Evolutionary conservation across 75 land plant species (phyloP), one percentile per base, ranked within the genome.

Genomic region (Cryptomeria japonica): DNA sequence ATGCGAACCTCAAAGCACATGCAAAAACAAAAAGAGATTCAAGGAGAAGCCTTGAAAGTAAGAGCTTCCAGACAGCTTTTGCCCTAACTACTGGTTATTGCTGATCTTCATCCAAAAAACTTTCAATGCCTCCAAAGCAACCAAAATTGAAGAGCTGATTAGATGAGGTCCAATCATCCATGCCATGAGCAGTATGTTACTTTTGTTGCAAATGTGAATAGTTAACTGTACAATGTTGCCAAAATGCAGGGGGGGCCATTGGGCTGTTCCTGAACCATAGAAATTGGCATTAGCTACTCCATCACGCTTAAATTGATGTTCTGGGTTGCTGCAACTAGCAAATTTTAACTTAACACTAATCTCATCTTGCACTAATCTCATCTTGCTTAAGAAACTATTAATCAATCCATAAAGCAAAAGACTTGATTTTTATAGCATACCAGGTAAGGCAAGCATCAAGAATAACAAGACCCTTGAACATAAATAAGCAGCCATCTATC

Each of bases 91-190:
- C 84, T 82, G 84, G 49, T 46, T 82, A 82, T 46, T 46, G 47
- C 46, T 82, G 84, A 46, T 75, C 77, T 41, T 38, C 84, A 46
- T 82, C 32, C 84, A 82, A 82, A 46, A 82, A 31, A 82, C 47
- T 82, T 82, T 82, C 49, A 82, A n/a, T 32, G 84, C 84, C 84
- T 82, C 84, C 32, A 46, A 82, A 82, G 84, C 84, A 82, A 46
- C 41, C 84, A 82, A 82, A 82, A 82, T 82, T 82, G 84, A 82
- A 82, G 84, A 46, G 47, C n/a, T 46, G 47, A 82, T 31, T 38
- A 82, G 32, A 31, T 44, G 49, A 82, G 53, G 32, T 82, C 51
- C 84, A 46, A 82, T 25, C 47, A 46, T 82, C 32, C 51, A 82
- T 44, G 84, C 15, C 53, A n/a, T 10, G 28, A 46, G 31, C 49